Evolutionary conservation across 2,329 filamentous ascomycete genomes (phyloP), one percentile per base, ranked within the genome.

Genomic region (Calonectria pseudoreteaudii): DNA sequence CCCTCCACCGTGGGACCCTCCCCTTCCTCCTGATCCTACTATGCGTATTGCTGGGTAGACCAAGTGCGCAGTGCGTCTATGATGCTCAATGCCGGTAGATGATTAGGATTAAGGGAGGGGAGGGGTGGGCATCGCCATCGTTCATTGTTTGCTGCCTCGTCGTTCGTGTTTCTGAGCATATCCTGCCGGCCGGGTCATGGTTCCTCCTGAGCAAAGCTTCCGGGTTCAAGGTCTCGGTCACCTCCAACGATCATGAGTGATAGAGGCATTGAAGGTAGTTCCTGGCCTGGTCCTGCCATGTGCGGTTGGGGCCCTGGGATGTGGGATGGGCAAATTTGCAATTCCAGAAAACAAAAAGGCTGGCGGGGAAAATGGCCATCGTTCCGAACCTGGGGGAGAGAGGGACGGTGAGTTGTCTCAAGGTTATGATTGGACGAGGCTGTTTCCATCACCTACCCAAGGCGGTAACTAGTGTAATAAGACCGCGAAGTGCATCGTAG

Each of bases 71-170:
- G 53, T 69, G 53, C 53, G 67, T 62, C 52, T 1, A 56, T 69
- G 67, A 47, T 50, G 53, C 60, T 69, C 30, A 50, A 69, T 69
- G 67, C 67, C 67, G 67, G 67, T 26, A 69, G 67, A 69, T 69
- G 34, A 67, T 67, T 58, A 38, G 49, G 36, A 64, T 38, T 47
- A 58, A 13, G 34, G 66, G n/a, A n/a, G n/a, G n/a, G n/a, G n/a
- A n/a, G n/a, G 26, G 64, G 30, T 41, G 58, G 58, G 41, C 36
- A 64, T 30, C 28, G 64, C 23, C 30, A 50, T 50, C 31, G 47
- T 53, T 66, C 31, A 53, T 38, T 56, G 50, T 31, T 58, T 58
- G 28, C 50, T 49, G 64, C 36, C 34, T 56, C 26, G 16, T 28
- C 23, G 36, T 56, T 56, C 50, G 66, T 28, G 66, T 56, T 26